Conservation (phyloP, 306 rosid species). For the Prunus campanulata region DNA sequence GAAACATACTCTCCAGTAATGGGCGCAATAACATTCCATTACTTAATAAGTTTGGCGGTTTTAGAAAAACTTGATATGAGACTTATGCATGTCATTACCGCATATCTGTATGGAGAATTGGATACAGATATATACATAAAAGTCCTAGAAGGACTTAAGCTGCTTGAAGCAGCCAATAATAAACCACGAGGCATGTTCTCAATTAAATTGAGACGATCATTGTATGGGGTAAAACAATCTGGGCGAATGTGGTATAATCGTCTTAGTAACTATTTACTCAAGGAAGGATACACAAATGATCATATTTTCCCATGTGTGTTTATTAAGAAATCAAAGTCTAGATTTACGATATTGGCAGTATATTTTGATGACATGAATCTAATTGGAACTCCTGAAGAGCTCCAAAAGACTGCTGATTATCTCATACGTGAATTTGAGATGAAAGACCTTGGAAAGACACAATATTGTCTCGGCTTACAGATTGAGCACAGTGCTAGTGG, state of each 20-base stretch:
- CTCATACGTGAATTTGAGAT: too few species aligned
- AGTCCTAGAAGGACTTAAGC: not conserved
- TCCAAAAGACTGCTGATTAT: not conserved
- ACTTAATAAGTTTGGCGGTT: not conserved
- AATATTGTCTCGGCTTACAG: too few species aligned
- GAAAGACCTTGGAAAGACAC: too few species aligned
- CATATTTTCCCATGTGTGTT: too few species aligned
- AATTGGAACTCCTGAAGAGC: not conserved
- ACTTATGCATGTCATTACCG: not conserved
- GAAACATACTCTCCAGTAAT: not conserved
- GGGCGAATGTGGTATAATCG: not conserved
- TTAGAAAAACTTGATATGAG: not conserved
- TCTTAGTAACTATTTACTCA: not conserved
- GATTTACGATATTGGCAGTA: too few species aligned
- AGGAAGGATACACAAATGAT: not conserved
- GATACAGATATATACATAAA: not conserved
- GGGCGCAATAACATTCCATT: not conserved
- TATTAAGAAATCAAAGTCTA: too few species aligned
- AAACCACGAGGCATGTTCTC: too few species aligned
- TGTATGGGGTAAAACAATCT: constrained; percentile 1
- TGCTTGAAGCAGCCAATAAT: too few species aligned
- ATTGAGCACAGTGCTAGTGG: too few species aligned
- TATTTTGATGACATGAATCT: not conserved
- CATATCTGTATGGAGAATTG: not conserved
- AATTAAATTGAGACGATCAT: not conserved